These are phyloP conservation scores for Vitis rotundifolia DNA, from an alignment of 164 flowering plant species.

Conservation along the genomic window DNA sequence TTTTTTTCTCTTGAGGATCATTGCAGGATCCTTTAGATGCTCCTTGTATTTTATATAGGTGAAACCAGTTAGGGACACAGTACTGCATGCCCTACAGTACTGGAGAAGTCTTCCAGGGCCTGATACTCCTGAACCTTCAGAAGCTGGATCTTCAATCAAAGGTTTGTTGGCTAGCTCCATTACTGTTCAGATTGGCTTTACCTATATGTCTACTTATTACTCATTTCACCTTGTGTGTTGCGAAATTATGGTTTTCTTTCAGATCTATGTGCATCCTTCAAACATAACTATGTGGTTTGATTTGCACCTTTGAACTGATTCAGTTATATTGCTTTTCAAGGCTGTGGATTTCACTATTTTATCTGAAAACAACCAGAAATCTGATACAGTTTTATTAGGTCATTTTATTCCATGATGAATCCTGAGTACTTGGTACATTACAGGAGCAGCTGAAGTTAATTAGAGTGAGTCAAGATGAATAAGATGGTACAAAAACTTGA, in stretches of 20 bases:
- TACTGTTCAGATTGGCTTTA: neutral
- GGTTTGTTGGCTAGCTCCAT: conserved; percentile 35
- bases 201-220: neutral
- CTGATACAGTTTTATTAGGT: too few species aligned
- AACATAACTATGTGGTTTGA: too few species aligned
- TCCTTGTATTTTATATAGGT: conserved; percentile 50
- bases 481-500: too few species aligned
- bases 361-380: too few species aligned
- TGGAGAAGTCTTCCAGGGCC: conserved; percentile 70
- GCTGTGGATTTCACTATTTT: too few species aligned
- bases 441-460: too few species aligned
- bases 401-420: too few species aligned
- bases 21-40: conserved; percentile 12
- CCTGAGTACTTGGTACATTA: too few species aligned
- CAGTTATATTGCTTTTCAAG: too few species aligned
- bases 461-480: too few species aligned
- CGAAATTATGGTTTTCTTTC: neutral
- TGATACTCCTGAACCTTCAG: conserved; percentile 67
- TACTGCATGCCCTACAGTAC: conserved; percentile 58
- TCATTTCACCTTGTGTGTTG: neutral
- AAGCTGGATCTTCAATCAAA: conserved; percentile 76
- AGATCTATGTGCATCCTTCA: too few species aligned
- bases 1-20: conserved; percentile 4
- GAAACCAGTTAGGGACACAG: conserved; percentile 91
- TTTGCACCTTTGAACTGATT: too few species aligned